phyloP scores from a whole-genome alignment of 2,329 filamentous ascomycete species.

The Lachnellula occidentalis region DNA sequence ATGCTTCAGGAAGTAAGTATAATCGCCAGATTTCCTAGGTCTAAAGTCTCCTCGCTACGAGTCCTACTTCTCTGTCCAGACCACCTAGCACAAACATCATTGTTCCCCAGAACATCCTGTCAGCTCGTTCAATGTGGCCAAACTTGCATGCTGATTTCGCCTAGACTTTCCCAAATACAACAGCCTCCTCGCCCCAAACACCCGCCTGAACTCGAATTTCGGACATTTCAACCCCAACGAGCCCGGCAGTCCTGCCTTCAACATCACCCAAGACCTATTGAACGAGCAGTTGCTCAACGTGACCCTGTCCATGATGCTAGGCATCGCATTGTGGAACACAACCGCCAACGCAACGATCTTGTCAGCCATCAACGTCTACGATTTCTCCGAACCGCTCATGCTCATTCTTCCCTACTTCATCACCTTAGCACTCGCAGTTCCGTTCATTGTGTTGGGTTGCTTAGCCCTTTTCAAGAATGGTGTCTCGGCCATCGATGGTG shows the following conservation, averaged over 20 bases:
- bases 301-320: slow-evolving; percentile 13
- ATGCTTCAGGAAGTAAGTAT: no score
- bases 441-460: slow-evolving; percentile 16
- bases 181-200: neutral
- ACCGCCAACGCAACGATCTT: slow-evolving; percentile 10
- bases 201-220: neutral
- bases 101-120: no score
- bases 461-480: slow-evolving; percentile 14
- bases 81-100: no score
- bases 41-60: no score
- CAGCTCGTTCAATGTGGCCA: no score
- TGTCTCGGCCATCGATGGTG: slow-evolving; percentile 15
- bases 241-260: neutral
- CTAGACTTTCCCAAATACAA: neutral
- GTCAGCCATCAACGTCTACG: slow-evolving; percentile 15
- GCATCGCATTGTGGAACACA: slow-evolving; percentile 13
- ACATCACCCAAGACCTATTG: slow-evolving; percentile 6
- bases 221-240: neutral
- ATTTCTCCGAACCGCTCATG: slow-evolving; percentile 16
- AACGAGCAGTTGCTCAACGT: slow-evolving; percentile 21
- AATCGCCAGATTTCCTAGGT: no score
- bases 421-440: slow-evolving; percentile 8
- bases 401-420: slow-evolving; percentile 23
- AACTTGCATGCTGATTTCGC: neutral
- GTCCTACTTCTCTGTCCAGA: no score